Evolutionary conservation across 139 green algal species (phyloP).

Genomic region (Mesotaenium endlicherianum): DNA sequence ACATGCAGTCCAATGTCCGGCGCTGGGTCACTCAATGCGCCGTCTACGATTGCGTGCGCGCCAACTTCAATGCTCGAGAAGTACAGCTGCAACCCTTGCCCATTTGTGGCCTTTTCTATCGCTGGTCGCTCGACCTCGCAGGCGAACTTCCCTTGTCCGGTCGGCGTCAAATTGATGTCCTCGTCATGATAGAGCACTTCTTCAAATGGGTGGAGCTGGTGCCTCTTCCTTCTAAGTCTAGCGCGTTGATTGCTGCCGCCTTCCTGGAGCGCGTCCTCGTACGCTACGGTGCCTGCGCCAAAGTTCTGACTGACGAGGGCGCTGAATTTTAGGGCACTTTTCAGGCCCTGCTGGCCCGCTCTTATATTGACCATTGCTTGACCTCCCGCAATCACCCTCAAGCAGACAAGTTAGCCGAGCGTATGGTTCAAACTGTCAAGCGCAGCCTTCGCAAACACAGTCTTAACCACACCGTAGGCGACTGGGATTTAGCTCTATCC

Average conservation of each 20-base stretch:
- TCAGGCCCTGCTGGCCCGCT: neutral
- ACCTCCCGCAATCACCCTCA: slow-evolving; percentile 43
- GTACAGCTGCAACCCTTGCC: neutral
- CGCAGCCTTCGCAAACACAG: no score
- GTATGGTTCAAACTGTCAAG: no score
- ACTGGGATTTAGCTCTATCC: no score
- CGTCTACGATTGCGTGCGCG: no score
- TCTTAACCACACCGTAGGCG: no score
- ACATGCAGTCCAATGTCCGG: neutral
- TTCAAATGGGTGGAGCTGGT: slow-evolving; percentile 37
- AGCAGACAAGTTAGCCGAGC: slow-evolving; percentile 42
- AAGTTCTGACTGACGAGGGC: slow-evolving; percentile 51
- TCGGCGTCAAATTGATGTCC: slow-evolving; percentile 33
- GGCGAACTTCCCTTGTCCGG: neutral
- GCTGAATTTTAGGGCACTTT: slow-evolving; percentile 15
- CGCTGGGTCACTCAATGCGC: neutral
- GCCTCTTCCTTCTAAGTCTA: slow-evolving; percentile 18
- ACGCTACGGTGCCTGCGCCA: slow-evolving; percentile 15
- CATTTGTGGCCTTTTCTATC: no score
- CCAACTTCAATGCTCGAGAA: neutral
- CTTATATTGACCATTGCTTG: slow-evolving; percentile 35
- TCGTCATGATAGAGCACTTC: slow-evolving; percentile 51
- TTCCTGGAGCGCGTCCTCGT: slow-evolving; percentile 32
- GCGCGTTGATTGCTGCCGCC: neutral
- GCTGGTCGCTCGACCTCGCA: slow-evolving; percentile 35